A percentile compares a stretch with the other conserved stretches of the same genome.
These are phyloP conservation scores for Scedosporium boydii DNA, from an alignment of 2,329 filamentous ascomycete genomes.

Conservation along the genomic window DNA sequence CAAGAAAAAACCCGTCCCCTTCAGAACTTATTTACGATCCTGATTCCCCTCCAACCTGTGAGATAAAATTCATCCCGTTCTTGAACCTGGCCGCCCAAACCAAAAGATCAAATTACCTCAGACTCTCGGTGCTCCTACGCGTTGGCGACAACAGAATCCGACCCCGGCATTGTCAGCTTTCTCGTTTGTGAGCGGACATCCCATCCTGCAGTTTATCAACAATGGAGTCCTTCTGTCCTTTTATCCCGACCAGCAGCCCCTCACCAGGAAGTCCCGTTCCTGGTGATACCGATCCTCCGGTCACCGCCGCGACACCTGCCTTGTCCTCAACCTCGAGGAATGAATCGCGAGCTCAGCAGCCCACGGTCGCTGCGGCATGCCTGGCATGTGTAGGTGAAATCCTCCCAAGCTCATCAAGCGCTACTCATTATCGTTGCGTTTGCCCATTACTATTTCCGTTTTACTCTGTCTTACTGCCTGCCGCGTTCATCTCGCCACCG, in stretches of 20 bases:
- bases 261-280: not conserved
- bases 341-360: not conserved
- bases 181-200: not conserved
- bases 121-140: not conserved
- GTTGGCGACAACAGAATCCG: not conserved
- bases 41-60: not conserved
- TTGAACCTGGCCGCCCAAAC: too few relatives aligned
- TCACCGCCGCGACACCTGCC: not conserved
- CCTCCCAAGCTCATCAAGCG: not conserved
- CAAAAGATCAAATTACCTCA: too few relatives aligned
- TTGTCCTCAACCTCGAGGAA: not conserved
- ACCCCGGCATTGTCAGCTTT: not conserved
- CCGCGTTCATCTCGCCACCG: too few relatives aligned
- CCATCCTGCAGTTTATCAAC: not conserved
- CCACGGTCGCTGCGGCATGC: slow-evolving; percentile 39
- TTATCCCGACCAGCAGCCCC: not conserved
- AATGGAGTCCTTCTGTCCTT: not conserved
- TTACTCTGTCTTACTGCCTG: too few relatives aligned
- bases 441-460: too few relatives aligned
- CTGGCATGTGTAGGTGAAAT: slow-evolving; percentile 40
- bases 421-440: too few relatives aligned
- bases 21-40: not conserved
- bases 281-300: not conserved
- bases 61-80: not conserved
- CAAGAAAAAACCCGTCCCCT: not conserved